Conservation (phyloP, 352 stramenopile species). For the Pythium guiyangense region DNA sequence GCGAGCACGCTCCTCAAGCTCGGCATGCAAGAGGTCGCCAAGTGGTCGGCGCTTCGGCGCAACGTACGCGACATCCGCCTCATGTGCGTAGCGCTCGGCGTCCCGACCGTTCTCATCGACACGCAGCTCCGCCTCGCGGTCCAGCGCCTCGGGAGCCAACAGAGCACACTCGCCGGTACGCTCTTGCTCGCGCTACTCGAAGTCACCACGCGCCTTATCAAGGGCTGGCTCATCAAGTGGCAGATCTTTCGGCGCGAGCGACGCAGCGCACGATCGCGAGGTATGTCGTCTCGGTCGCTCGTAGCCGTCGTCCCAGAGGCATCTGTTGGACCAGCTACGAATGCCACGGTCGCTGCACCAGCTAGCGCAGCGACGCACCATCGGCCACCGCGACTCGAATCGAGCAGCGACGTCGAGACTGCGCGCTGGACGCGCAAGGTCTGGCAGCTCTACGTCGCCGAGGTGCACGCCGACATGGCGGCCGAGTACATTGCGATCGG, state of each 20-base stretch:
- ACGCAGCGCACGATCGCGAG: background rate
- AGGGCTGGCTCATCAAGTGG: background rate
- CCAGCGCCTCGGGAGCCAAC: background rate
- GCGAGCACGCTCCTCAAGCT: slow-evolving; percentile 30
- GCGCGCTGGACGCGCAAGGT: slow-evolving; percentile 20
- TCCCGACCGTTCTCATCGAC: slow-evolving; percentile 19
- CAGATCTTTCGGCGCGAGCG: background rate
- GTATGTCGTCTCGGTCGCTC: background rate
- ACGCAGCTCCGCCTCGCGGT: slow-evolving; percentile 14
- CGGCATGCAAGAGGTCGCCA: slow-evolving; percentile 26
- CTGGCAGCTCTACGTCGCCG: slow-evolving; percentile 20
- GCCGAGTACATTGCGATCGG: slow-evolving; percentile 41
- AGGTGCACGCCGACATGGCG: slow-evolving; percentile 37
- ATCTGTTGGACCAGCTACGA: background rate
- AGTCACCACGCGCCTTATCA: background rate
- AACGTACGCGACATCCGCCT: slow-evolving; percentile 24
- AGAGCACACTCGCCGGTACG: slow-evolving; percentile 3
- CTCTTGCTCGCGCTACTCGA: slow-evolving; percentile 1
- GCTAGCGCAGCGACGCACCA: background rate
- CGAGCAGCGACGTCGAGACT: too few relatives aligned
- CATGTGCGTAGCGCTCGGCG: slow-evolving; percentile 28
- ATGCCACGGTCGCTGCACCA: background rate
- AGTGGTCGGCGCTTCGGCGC: slow-evolving; percentile 19
- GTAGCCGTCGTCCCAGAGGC: background rate
- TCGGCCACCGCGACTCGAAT: background rate